A percentile compares a stretch with the other conserved stretches of the same genome.
Conservation (phyloP, 257 asterid species). For the Prunella vulgaris region DNA sequence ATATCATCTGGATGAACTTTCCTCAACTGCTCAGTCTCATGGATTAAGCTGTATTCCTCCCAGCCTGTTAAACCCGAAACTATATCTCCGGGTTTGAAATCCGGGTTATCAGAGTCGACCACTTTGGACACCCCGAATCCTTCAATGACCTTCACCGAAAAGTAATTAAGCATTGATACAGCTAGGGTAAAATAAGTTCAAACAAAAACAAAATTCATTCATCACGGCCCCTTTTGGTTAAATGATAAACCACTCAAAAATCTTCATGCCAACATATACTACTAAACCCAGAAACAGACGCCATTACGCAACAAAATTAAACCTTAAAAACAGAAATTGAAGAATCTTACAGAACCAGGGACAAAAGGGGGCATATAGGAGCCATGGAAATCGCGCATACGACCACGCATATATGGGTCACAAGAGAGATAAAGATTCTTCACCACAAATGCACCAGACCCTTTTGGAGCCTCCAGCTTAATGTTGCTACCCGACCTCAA, state of each 20-base stretch:
- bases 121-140: conserved; percentile 86
- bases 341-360: conserved; percentile 62
- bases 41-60: conserved; percentile 85
- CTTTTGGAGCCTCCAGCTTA: conserved; percentile 59
- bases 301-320: background rate
- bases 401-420: conserved; percentile 89
- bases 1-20: conserved; percentile 49
- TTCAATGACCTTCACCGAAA: conserved; percentile 51
- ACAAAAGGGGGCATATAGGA: conserved; percentile 76
- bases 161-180: background rate
- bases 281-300: background rate
- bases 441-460: conserved; percentile 55
- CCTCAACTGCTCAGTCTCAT: conserved; percentile 50
- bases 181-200: background rate
- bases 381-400: conserved; percentile 74
- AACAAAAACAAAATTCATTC: background rate
- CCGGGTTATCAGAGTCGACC: conserved; percentile 63
- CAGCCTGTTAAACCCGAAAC: conserved; percentile 80
- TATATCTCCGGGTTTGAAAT: conserved; percentile 67
- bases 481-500: conserved; percentile 45
- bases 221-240: background rate
- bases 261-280: background rate
- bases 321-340: background rate
- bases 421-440: conserved; percentile 89
- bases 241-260: no score